Conservation (phyloP, 805 yeast species). For the Yamadazyma philogaea region DNA sequence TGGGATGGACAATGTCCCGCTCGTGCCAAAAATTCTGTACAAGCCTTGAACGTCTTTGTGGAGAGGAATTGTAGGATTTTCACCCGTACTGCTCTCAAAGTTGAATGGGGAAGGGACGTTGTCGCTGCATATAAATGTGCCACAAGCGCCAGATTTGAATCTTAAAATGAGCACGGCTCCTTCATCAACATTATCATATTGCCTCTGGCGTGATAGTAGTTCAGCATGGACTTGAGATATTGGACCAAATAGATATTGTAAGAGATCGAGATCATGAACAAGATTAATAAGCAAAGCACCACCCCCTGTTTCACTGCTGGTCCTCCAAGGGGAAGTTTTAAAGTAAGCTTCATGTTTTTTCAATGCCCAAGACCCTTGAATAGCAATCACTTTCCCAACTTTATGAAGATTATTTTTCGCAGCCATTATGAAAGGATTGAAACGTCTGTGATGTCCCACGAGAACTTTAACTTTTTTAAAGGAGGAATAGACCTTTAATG, state of each 20-base stretch:
- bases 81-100: slow-evolving; percentile 43
- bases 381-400: slow-evolving; percentile 33
- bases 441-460: slow-evolving; percentile 43
- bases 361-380: slow-evolving; percentile 42
- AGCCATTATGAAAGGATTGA: slow-evolving; percentile 39
- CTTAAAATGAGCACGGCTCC: slow-evolving; percentile 40
- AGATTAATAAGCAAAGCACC: slow-evolving; percentile 40
- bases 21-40: slow-evolving; percentile 37
- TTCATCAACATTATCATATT: slow-evolving; percentile 31
- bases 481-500: slow-evolving; percentile 24
- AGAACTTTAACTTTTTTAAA: slow-evolving; percentile 27
- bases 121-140: slow-evolving; percentile 42
- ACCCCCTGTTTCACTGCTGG: slow-evolving; percentile 33
- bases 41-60: slow-evolving; percentile 29
- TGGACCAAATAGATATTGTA: slow-evolving; percentile 40
- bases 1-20: slow-evolving; percentile 40
- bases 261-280: slow-evolving; percentile 41
- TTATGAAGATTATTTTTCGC: slow-evolving; percentile 31
- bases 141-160: slow-evolving; percentile 37
- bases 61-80: slow-evolving; percentile 40
- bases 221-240: slow-evolving; percentile 39
- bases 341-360: slow-evolving; percentile 35
- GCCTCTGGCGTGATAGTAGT: slow-evolving; percentile 30
- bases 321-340: slow-evolving; percentile 38
- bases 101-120: slow-evolving; percentile 40